A percentile compares a stretch with the other conserved stretches of the same genome.
phyloP scores from a whole-genome alignment of 495 filamentous ascomycete species.

The Annulohypoxylon bovei region DNA sequence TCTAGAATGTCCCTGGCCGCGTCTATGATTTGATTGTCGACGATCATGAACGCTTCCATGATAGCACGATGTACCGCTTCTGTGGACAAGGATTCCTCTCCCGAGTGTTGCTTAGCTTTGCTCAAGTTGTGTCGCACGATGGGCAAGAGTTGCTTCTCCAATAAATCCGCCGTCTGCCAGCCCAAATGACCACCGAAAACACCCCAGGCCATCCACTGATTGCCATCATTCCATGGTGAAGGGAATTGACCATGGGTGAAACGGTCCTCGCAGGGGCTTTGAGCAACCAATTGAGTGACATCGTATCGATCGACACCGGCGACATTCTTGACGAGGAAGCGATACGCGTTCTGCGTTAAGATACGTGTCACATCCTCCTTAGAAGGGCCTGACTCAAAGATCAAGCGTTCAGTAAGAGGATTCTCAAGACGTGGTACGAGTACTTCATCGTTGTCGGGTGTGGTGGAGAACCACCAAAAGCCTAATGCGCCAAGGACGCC shows the following conservation, averaged over 20 bases:
- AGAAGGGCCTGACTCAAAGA: neutral
- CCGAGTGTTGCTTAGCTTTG: too few species aligned
- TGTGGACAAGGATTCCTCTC: neutral
- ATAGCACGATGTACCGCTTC: neutral
- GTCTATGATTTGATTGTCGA: neutral
- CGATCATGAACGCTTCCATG: neutral
- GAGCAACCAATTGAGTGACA: neutral
- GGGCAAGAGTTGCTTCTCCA: neutral
- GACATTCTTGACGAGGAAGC: neutral
- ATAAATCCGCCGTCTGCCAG: neutral
- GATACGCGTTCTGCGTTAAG: neutral
- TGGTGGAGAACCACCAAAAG: neutral
- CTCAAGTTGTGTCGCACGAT: neutral
- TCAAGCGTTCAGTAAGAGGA: neutral
- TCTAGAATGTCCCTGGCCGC: neutral
- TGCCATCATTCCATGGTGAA: neutral
- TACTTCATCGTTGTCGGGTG: neutral
- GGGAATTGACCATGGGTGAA: neutral
- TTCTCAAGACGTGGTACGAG: neutral
- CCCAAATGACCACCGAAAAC: neutral
- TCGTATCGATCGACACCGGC: neutral
- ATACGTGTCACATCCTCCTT: neutral
- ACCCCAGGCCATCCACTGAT: neutral
- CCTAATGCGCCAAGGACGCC: neutral
- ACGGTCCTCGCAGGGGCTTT: neutral